Evolutionary conservation across 1,284 basidiomycete species (phyloP).

Genomic region (Mycena sp.): DNA sequence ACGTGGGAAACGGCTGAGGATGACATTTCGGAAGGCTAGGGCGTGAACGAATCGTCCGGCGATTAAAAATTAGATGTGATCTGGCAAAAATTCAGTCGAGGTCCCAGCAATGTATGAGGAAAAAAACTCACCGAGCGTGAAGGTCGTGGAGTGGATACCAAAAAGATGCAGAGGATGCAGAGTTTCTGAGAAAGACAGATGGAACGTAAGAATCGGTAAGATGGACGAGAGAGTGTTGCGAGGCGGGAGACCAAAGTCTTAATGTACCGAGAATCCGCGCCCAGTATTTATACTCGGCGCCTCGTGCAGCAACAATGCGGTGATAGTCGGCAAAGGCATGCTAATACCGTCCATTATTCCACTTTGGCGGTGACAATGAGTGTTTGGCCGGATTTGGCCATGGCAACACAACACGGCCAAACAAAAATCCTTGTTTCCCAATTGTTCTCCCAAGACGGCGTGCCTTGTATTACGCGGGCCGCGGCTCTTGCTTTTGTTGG

Average conservation of each 20-base stretch:
- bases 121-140: conserved; percentile 10
- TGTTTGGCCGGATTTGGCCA: conserved; percentile 14
- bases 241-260: conserved; percentile 23
- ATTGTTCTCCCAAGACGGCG: conserved; percentile 15
- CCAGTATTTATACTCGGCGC: conserved; percentile 18
- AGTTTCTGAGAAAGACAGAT: conserved; percentile 17
- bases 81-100: neutral
- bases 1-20: conserved; percentile 24
- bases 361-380: conserved; percentile 17
- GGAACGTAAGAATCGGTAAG: conserved; percentile 15
- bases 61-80: conserved; percentile 1
- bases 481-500: neutral
- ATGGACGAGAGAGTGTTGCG: neutral
- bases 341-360: conserved; percentile 21
- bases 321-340: too few species aligned
- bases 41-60: conserved; percentile 13
- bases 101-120: neutral
- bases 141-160: neutral
- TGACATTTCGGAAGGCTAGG: conserved; percentile 2
- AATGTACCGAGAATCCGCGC: neutral
- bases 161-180: conserved; percentile 1
- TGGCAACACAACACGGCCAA: neutral
- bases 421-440: conserved; percentile 10
- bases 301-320: conserved; percentile 8
- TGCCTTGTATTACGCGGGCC: conserved; percentile 7